These are phyloP conservation scores for Cercis canadensis DNA, from an alignment of 306 rosid species.

Conservation along the genomic window DNA sequence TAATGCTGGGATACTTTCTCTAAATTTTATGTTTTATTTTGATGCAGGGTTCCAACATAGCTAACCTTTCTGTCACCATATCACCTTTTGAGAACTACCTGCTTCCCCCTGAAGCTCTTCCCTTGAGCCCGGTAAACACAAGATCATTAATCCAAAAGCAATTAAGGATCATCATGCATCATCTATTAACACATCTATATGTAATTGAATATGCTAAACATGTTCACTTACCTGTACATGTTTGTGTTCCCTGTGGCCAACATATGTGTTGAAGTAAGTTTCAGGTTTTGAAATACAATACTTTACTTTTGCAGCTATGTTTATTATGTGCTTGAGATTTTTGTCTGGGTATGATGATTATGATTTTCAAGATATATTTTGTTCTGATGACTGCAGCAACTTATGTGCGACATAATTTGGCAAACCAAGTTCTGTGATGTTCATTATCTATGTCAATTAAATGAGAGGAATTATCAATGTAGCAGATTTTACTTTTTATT, in stretches of 20 bases:
- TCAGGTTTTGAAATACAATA: slow-evolving; percentile 29
- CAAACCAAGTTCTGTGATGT: no score
- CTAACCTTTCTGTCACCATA: slow-evolving; percentile 60
- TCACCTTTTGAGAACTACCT: slow-evolving; percentile 68
- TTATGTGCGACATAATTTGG: no score
- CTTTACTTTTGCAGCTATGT: slow-evolving; percentile 17
- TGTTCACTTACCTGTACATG: slow-evolving; percentile 6
- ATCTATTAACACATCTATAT: slow-evolving; percentile 12
- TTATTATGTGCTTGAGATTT: slow-evolving; percentile 19
- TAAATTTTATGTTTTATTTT: slow-evolving; percentile 14
- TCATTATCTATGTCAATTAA: not conserved
- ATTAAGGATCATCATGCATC: slow-evolving; percentile 8
- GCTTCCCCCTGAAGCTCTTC: slow-evolving; percentile 77
- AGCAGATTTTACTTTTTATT: no score
- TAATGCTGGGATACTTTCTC: no score
- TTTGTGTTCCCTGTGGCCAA: slow-evolving; percentile 2
- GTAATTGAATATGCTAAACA: slow-evolving; percentile 5
- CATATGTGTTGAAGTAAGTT: not conserved
- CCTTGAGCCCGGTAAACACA: slow-evolving; percentile 59
- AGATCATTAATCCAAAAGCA: slow-evolving; percentile 13
- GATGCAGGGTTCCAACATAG: slow-evolving; percentile 73
- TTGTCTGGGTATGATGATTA: slow-evolving; percentile 21
- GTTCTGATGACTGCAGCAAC: no score
- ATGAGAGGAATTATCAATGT: no score
- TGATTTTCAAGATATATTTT: not conserved